Base-by-base conservation (phyloP, 306 rosid species). In the Echinosophora koreensis region DNA sequence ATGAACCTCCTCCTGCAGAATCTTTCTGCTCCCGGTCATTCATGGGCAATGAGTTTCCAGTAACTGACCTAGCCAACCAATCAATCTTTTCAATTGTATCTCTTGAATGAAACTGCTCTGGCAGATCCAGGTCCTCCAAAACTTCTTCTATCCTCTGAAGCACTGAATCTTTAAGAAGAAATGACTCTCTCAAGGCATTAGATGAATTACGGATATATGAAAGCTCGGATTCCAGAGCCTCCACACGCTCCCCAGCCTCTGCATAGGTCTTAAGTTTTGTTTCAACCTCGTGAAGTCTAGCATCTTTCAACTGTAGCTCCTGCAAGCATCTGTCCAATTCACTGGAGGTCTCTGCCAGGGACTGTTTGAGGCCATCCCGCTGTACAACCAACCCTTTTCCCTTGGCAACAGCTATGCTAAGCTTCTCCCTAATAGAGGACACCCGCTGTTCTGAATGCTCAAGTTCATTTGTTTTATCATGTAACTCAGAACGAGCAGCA, bases 91-190 rank as follows among this genome's bases (percentile, higher is more conserved):
- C 98, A 85, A 96, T 90, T 77, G 85, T 89, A 83, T 96, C 96
- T 71, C 89, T 82, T 13, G 99, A 86, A 88, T 96, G 98, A 88
- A 96, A 96, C 81, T 91, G 95, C 88, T 96, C 99, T 11, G 99
- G 97, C 73, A 96, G 90, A 86, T 96, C 99, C 42, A 92, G 85
- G 81, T 91, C 98, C 81, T 96, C 99, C 72, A 96, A 77, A 77
- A 92, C 86, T 89, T 96, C 99, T 86, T 96, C 99, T 84, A 96
- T 92, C 82, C 97, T 88, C 90, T 96, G 99, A 81, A 96, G 98
- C 68, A 84, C 86, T 66, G 99, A 96, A 86, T 96, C 99, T 82
- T 96, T 96, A 44, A 88, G 96, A 81, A 96, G 98, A 85, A 96
- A 96, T 9, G 99, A 96, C 90, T 96, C 99, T 80, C 99, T 86